Evolutionary conservation across 2,329 filamentous ascomycete species (phyloP).

Genomic region (Cladosporium oxysporum): DNA sequence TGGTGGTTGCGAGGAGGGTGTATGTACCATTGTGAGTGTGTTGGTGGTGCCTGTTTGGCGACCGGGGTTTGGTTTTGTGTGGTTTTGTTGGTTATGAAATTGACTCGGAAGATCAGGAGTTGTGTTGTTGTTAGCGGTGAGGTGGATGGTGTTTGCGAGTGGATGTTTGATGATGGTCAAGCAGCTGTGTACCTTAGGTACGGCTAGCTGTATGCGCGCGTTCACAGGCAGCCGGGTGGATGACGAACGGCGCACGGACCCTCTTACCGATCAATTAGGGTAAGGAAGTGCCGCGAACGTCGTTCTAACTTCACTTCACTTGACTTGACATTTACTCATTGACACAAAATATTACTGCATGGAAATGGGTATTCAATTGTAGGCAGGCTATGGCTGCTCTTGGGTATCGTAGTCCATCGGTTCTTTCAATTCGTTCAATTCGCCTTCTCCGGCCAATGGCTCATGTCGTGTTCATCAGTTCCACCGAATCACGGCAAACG

Average conservation of each 20-base stretch:
- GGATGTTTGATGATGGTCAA: constrained; percentile 6
- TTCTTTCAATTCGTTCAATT: background rate
- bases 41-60: constrained; percentile 1
- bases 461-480: background rate
- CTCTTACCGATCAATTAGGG: background rate
- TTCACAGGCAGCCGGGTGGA: constrained; percentile 11
- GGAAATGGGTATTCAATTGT: background rate
- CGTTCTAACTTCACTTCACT: constrained; percentile 4
- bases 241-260: constrained; percentile 6
- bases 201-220: background rate
- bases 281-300: background rate
- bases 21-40: constrained; percentile 14
- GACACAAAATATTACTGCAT: background rate
- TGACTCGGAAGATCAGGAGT: too few species aligned
- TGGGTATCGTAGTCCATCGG: background rate
- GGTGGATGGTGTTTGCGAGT: background rate
- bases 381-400: background rate
- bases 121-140: constrained; percentile 1
- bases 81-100: background rate
- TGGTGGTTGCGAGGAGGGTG: background rate
- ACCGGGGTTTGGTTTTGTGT: background rate
- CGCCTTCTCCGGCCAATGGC: background rate
- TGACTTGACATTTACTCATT: background rate
- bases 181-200: background rate
- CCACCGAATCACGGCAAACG: background rate